Base-by-base conservation (phyloP, 768 basidiomycete genomes). In the Psilocybe cubensis region DNA sequence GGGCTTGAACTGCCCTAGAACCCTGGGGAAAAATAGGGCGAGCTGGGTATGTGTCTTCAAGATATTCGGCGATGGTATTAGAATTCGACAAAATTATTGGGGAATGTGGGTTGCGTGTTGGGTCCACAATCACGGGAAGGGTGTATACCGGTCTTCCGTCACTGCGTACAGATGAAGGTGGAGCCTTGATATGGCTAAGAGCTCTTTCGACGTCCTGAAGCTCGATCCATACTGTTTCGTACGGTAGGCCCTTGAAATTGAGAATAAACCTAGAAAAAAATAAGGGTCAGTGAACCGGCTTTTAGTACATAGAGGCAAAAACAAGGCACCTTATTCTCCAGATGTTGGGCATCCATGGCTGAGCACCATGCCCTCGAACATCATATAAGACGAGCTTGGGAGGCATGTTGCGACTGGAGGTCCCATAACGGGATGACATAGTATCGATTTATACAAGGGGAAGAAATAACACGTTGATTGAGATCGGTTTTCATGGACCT, bases 341-440 rank as follows among this genome's bases (percentile, higher is more conserved):
- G 25, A 87, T 79, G 60, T 88, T 88, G 25, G 89, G 89, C 50
- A 85, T 85, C 89, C 89, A 91, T n/a, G 88, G 80, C 52, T 87
- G 84, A 1, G 84, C 76, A 8, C 76, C 78, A 47, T 76, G 76
- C 9, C 87, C 85, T 29, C 80, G 84, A 20, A 86, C 77, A 60
- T 91, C 89, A 66, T 89, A 91, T 14, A 91, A 74, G 14, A 76
- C 83, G 58, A 91, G 86, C 45, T 75, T 71, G 11, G 85, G 82
- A 18, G 72, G 72, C 23, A 68, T 63, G 42, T 61, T 58, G 28
- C 59, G 58, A 14, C 42, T 56, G 12, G 63, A 64, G 46, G 62
- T 58, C 45, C 60, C 56, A 47, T 62, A 55, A 21, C 61, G 62
- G 35, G 66, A 68, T 51, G 65, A 68, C 67, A 65, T 64, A 20